Conservation (phyloP, 1,139 yeast species). For the Candida glucosophila region DNA sequence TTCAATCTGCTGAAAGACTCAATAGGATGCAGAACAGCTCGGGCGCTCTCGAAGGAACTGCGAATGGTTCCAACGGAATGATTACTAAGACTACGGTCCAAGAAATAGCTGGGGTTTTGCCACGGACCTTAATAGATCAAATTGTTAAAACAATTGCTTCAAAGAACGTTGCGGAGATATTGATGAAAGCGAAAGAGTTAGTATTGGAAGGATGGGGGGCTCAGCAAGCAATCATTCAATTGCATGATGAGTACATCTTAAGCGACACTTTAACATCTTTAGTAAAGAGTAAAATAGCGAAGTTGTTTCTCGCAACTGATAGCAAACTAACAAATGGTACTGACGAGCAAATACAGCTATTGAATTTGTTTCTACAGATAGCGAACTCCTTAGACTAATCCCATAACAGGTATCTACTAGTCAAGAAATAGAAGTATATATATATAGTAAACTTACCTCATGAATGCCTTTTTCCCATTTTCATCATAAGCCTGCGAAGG, state of each 20-base stretch:
- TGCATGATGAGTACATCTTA: conserved; percentile 65
- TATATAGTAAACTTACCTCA: too few species aligned
- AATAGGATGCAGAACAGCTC: conserved; percentile 17
- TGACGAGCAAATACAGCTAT: conserved; percentile 79
- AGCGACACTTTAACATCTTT: conserved; percentile 45
- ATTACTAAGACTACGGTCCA: conserved; percentile 41
- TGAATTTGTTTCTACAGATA: conserved; percentile 61
- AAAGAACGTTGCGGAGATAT: conserved; percentile 29
- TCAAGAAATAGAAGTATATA: too few species aligned
- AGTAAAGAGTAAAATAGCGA: conserved; percentile 59
- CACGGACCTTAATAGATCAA: conserved; percentile 39
- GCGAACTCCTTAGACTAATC: conserved; percentile 30
- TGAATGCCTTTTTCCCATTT: too few species aligned
- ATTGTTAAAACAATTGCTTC: conserved; percentile 33
- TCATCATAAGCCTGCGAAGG: too few species aligned
- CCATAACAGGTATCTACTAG: too few species aligned
- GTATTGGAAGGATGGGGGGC: conserved; percentile 84
- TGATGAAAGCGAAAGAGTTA: conserved; percentile 42
- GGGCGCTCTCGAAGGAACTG: conserved; percentile 20
- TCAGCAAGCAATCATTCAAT: conserved; percentile 64
- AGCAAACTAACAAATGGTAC: conserved; percentile 74
- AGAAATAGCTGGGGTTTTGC: conserved; percentile 85
- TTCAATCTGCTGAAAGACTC: conserved; percentile 79
- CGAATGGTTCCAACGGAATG: conserved; percentile 4
- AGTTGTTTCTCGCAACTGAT: conserved; percentile 67